Evolutionary conservation across 805 yeast genomes (phyloP), one percentile per base, ranked within the genome.

Genomic region (Candida nonsorbophila): DNA sequence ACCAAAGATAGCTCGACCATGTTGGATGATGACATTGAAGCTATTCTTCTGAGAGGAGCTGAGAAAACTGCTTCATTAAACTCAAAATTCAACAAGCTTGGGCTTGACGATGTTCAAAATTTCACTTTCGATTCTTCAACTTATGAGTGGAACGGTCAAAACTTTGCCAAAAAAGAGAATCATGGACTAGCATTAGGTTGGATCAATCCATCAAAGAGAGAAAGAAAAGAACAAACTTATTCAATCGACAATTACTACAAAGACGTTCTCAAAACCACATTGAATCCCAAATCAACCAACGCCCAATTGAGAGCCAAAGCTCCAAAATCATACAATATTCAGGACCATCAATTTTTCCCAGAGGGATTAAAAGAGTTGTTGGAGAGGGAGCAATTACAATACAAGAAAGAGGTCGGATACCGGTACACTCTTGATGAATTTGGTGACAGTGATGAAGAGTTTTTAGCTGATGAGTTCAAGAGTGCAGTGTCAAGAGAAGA

Each of bases 111-210:
- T 49, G 65, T 92, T 28, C 97, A 90, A 51, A 85, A 84, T 49
- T 88, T 88, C 47, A 81, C 92, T 7, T 81, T 86, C 6, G 94
- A 86, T 41, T 80, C 81, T 14, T 79, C 87, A 1, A 92, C 96
- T 0, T 90, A 90, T 55, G 96, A 88, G 55, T 90, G 98, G 98
- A 87, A 92, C 48, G 98, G 98, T 11, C 72, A 80, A 43, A 80
- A 83, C 44, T 82, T 80, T 52, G 87, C 90, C 37, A 74, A 77
- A 44, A 63, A 56, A 34, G 63, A 57, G 12, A 44, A 37, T 20
- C 58, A 61, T n/a, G 62, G 63, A 19, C 33, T 49, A 18, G 63
- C 57, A 6, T 60, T 70, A 26, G 56, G 70, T 3, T 82, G 88
- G 85, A 74, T 82, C 18, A 81, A 82, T 43, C 92, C 90, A 0